Conservation (phyloP, 352 stramenopile genomes). For the Phytophthora pinifolia region DNA sequence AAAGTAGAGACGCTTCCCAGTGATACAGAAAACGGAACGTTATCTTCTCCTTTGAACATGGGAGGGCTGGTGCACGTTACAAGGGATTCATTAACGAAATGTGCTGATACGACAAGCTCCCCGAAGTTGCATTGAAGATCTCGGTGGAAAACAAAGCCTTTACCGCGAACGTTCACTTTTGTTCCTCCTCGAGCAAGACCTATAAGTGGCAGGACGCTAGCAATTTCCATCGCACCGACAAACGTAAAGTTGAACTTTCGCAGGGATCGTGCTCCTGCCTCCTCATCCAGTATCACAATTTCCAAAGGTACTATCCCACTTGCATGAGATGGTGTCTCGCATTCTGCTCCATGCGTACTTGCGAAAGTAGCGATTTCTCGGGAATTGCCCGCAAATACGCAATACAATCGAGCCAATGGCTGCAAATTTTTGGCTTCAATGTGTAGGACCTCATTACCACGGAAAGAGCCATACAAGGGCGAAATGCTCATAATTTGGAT, state of each 20-base stretch:
- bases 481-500: conserved; percentile 11
- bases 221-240: conserved; percentile 36
- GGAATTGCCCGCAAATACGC: conserved; percentile 28
- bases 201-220: conserved; percentile 13
- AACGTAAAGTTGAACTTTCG: conserved; percentile 39
- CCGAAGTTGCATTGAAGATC: conserved; percentile 44
- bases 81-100: conserved; percentile 31
- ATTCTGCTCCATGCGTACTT: conserved; percentile 23
- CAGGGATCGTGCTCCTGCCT: conserved; percentile 1
- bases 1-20: conserved; percentile 26
- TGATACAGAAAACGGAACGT: conserved; percentile 23
- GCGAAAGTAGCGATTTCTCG: conserved; percentile 4
- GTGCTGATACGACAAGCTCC: conserved; percentile 13
- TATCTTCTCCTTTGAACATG: conserved; percentile 17
- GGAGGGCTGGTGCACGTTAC: conserved; percentile 36
- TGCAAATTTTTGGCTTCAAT: conserved; percentile 28
- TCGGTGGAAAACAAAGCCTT: conserved; percentile 35
- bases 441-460: conserved; percentile 29
- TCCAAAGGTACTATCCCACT: conserved; percentile 22
- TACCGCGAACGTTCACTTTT: conserved; percentile 27
- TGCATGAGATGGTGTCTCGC: conserved; percentile 27
- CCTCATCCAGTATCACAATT: conserved; percentile 15
- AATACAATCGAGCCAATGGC: conserved; percentile 20
- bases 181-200: conserved; percentile 37
- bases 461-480: conserved; percentile 34